Evolutionary conservation across 257 asterid species (phyloP).

Genomic region (Scutellaria galericulata): DNA sequence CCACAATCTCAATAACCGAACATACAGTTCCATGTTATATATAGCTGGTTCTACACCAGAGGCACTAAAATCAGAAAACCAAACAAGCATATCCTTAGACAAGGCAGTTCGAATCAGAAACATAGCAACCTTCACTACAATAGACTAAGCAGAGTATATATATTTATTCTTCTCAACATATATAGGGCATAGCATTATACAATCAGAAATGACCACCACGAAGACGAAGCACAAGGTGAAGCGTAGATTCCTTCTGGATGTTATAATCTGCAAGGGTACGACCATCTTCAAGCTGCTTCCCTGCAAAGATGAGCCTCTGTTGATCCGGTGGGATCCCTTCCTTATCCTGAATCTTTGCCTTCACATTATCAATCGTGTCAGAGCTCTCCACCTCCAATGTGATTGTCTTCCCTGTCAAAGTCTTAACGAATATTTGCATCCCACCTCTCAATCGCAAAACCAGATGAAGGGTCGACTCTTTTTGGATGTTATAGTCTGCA

Average conservation of each 20-base stretch:
- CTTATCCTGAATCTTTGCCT: slow-evolving; percentile 39
- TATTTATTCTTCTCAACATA: background rate
- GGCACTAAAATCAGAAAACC: too few relatives aligned
- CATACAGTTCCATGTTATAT: too few relatives aligned
- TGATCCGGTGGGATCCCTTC: slow-evolving; percentile 38
- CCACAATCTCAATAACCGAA: too few relatives aligned
- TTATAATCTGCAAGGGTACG: slow-evolving; percentile 40
- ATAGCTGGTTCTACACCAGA: too few relatives aligned
- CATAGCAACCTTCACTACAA: background rate
- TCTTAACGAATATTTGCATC: slow-evolving; percentile 38
- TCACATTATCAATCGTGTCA: slow-evolving; percentile 35
- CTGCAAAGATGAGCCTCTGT: slow-evolving; percentile 31
- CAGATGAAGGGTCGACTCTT: slow-evolving; percentile 42
- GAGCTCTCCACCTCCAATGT: slow-evolving; percentile 38
- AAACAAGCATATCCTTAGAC: background rate
- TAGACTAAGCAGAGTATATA: background rate
- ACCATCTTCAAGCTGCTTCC: slow-evolving; percentile 34
- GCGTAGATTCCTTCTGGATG: slow-evolving; percentile 42
- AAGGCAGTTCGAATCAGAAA: slow-evolving; percentile 1
- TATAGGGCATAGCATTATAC: background rate
- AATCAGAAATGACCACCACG: slow-evolving; percentile 37
- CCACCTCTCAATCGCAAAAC: slow-evolving; percentile 41
- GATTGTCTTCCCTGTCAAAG: slow-evolving; percentile 35
- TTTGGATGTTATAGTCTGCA: slow-evolving; percentile 38
- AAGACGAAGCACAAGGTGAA: slow-evolving; percentile 41